phyloP scores from a whole-genome alignment of 768 basidiomycete genomes.

The Podaxis sp. region DNA sequence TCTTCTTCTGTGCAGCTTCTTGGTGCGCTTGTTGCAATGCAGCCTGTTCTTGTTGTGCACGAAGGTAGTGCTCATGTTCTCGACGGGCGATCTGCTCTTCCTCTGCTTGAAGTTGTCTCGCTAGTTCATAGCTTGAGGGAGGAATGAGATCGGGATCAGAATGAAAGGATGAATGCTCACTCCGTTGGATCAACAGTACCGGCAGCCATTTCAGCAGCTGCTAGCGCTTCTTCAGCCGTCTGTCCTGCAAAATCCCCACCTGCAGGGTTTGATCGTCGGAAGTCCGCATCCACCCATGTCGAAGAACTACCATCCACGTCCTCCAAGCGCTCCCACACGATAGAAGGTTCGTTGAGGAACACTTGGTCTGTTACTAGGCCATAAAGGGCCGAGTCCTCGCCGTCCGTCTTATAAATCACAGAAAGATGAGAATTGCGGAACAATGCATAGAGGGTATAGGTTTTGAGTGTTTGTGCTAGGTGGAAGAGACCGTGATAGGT shows the following conservation, averaged over 20 bases:
- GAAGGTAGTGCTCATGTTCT: conserved; percentile 28
- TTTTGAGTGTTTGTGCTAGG: conserved; percentile 58
- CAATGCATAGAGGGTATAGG: conserved; percentile 65
- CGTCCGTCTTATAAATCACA: conserved; percentile 65
- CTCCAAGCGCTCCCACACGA: conserved; percentile 90
- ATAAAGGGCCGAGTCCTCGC: conserved; percentile 48
- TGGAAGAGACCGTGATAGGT: conserved; percentile 87
- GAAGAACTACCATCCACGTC: conserved; percentile 81
- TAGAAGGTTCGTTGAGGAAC: conserved; percentile 69
- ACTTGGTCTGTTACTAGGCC: conserved; percentile 83
- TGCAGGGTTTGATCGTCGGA: conserved; percentile 57
- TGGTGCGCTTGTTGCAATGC: conserved; percentile 20
- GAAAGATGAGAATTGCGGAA: conserved; percentile 90
- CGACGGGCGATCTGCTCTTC: conserved; percentile 57
- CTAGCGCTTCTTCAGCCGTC: conserved; percentile 56
- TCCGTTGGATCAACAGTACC: conserved; percentile 47
- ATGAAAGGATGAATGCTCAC: conserved; percentile 35
- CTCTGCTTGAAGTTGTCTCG: conserved; percentile 73
- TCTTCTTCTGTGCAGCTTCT: conserved; percentile 23
- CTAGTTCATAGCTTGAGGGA: conserved; percentile 55
- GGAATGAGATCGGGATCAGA: not conserved
- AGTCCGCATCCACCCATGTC: conserved; percentile 73
- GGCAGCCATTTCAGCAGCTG: conserved; percentile 40
- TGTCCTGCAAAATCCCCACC: conserved; percentile 82
- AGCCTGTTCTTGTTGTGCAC: conserved; percentile 24